Evolutionary conservation across 2,329 filamentous ascomycete genomes (phyloP), one percentile per base, ranked within the genome.

Genomic region (Fusarium sp.): DNA sequence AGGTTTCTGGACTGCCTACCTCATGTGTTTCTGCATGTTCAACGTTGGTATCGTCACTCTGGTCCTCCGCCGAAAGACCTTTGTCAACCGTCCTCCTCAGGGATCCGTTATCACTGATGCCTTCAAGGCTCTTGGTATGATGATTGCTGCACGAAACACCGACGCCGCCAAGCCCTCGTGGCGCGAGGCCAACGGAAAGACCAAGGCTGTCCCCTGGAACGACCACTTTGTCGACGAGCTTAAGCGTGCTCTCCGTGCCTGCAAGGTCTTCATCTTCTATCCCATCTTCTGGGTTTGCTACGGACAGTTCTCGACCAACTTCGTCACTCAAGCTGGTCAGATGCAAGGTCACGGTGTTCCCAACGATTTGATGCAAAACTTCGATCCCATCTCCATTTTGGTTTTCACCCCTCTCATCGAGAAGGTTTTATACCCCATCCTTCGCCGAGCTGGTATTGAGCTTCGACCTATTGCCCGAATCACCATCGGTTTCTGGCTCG

Each of bases 181-280:
- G 84, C 89, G 90, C 62, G 85, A 84, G 23, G 87, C 85, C 65
- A 82, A 88, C 66, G 82, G 84, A 60, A 83, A 79, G 76, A 78
- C 76, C 78, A 69, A 79, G 72, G 63, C 72, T 14, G 80, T 89
- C 31, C 83, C 85, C 1, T 94, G 92, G 90, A 87, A 92, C 60
- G 90, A 93, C 75, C 85, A 87, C 73, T 94, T 94, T 73, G 83
- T 94, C 55, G 91, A 93, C 6, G 92, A 94, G 78, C 83, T 94
- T 55, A 92, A 91, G 83, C 90, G 90, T 84, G 78, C 84, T 4
- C 79, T 87, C 10, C 79, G 92, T 86, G 92, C 91, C 21, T 94
- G 92, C 85, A 90, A 91, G 75, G 91, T 93, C 60, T 93, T 94
- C 69, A 77, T 86, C 70, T 90, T 91, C 78, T 90, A 89, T 71